Base-by-base conservation (phyloP, 129 eudicot species). In the Logfia minima region DNA sequence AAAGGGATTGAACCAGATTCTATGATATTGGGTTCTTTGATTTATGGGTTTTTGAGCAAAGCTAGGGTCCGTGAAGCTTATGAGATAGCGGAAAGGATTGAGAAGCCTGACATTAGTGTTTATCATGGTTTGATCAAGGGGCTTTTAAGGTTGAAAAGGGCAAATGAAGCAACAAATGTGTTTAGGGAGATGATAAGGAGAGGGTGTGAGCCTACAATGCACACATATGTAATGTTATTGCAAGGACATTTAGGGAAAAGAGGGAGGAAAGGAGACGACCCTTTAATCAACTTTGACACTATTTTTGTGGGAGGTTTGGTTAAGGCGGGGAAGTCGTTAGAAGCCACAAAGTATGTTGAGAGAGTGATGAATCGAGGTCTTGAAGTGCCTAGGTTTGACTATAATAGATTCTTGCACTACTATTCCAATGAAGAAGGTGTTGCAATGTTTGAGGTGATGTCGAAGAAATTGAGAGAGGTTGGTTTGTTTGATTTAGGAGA, bases 151-250 rank as follows among this genome's bases (percentile, higher is more conserved):
- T 60, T 90, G 75, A 88, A 83, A 68, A 93, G 75, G 84, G 86
- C 86, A 13, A 76, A 82, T 19, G 98, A 93, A 59, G 97, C 97
- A 56, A 93, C 98, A 32, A 74, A 90, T 66, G 91, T 93, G 66
- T 93, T 93, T 71, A 82, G 98, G 82, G 96, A 87, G 86, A 93
- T 93, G 98, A 85, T 93, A 79, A 90, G 77, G 76, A 83, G 86
- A 77, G 96, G 97, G 67, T 90, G 96, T 76, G 98, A 93, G 81
- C 98, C 98, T 58, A 88, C 74, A 17, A 90, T 93, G 98, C 97
- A 90, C 71, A 93, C 97, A 11, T 93, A 93, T 79, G 78, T 93
- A n/a, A 93, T 93, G 96, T 67, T 93, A 70, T 81, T 93, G 81
- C 97, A 93, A 74, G 98, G 96, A 72, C 97, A 93, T 88, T 79